phyloP scores from a whole-genome alignment of 202 grass and related monocot species.

The Setaria viridis region DNA sequence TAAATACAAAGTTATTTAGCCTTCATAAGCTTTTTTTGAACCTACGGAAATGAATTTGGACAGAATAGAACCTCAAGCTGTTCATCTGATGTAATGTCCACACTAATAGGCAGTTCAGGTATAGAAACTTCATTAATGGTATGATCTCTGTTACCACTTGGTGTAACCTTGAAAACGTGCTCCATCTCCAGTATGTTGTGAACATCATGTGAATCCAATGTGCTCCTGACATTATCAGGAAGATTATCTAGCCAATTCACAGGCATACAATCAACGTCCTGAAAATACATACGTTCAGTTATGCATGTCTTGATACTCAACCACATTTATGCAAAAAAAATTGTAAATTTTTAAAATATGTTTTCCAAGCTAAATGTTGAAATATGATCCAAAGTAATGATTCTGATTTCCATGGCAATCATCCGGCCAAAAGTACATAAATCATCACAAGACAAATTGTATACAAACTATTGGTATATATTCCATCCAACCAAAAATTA shows the following conservation, averaged over 20 bases:
- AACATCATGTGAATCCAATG: conserved; percentile 33
- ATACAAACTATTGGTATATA: conserved; percentile 9
- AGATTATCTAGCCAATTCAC: conserved; percentile 52
- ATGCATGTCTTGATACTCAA: conserved; percentile 26
- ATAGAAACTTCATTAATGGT: conserved; percentile 35
- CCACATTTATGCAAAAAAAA: conserved; percentile 35
- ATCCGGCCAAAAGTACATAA: conserved; percentile 10
- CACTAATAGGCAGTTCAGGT: conserved; percentile 21
- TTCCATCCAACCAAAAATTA: background rate
- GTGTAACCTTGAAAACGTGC: conserved; percentile 34
- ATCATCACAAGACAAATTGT: conserved; percentile 3
- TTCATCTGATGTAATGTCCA: conserved; percentile 35
- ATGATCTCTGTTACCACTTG: conserved; percentile 43
- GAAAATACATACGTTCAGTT: conserved; percentile 48
- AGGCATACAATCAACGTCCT: conserved; percentile 83
- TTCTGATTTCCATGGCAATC: background rate
- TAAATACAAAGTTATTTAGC: conserved; percentile 21
- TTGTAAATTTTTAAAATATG: background rate
- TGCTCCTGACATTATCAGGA: conserved; percentile 46
- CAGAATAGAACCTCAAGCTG: conserved; percentile 42
- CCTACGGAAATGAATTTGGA: conserved; percentile 30
- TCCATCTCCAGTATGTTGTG: conserved; percentile 23
- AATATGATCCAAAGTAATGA: background rate
- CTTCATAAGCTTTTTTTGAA: conserved; percentile 5
- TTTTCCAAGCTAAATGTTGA: conserved; percentile 9